Evolutionary conservation across 768 basidiomycete genomes (phyloP), one percentile per base, ranked within the genome.

Genomic region (Trametes villosa): DNA sequence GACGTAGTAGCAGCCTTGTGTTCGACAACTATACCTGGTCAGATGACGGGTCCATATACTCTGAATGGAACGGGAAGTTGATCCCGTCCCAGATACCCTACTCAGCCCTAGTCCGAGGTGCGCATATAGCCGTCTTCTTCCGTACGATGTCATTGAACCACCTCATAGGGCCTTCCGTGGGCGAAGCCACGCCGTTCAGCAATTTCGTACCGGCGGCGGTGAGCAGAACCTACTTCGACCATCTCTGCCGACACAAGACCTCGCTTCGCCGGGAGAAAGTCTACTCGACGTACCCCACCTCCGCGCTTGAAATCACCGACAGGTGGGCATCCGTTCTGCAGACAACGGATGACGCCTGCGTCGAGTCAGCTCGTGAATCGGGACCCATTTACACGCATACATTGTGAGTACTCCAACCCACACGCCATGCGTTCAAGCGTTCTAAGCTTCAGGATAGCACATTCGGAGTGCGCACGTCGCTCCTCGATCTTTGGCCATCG

Each of bases 401-500:
- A 44, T 15, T 31, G 60, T 62, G 30, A 9, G 59, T 47, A 27
- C n/a, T 47, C 24, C 2, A 17, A 7, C 3, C 29, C 24, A 11
- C 8, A 30, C 5, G 42, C n/a, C n/a, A n/a, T 8, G 42, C 42
- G 50, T 33, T 8, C 5, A 18, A 15, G 13, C 18, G 27, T 24
- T 17, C 36, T 30, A 7, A 4, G 20, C 1, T 31, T 20, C 4
- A 15, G 27, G 45, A 24, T 36, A 68, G 67, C 38, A 55, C 65
- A 34, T 69, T 69, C 44, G 66, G 65, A 4, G 30, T 34, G 9
- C 48, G 27, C 4, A 31, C 20, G 4, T 53, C 63, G 24, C 53
- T 69, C 29, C 53, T 60, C 8, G 58, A 64, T 9, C 24, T 84
- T 1, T 79, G 81, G 60, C 77, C 78, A 0, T 50, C 71, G 4